These are phyloP conservation scores for Spongospora subterranea DNA, from an alignment of 208 protist species.

Conservation along the genomic window DNA sequence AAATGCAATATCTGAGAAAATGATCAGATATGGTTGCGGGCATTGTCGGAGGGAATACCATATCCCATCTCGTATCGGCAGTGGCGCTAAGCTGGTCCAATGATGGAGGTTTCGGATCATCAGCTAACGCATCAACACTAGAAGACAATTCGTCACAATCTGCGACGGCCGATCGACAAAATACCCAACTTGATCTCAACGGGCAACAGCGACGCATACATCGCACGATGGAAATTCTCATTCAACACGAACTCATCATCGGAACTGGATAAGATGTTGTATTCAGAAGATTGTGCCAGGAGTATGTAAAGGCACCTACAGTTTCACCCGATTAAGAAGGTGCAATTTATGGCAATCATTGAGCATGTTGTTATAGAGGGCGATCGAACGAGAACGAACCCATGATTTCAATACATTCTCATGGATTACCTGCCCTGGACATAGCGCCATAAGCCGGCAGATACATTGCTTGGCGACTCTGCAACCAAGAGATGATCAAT, in stretches of 20 bases:
- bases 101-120: background rate
- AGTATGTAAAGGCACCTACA: no score
- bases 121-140: background rate
- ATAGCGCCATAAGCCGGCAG: background rate
- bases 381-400: background rate
- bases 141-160: background rate
- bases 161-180: background rate
- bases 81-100: background rate
- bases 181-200: background rate
- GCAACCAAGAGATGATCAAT: background rate
- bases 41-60: background rate
- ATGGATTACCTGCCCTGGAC: slow-evolving; percentile 9
- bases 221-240: background rate
- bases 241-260: slow-evolving; percentile 23
- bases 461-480: slow-evolving; percentile 37
- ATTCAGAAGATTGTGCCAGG: no score
- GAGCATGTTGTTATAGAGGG: background rate
- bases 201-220: slow-evolving; percentile 34
- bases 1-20: background rate
- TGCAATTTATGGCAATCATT: background rate
- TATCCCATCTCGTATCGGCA: slow-evolving; percentile 8
- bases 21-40: background rate
- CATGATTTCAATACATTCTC: background rate
- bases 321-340: background rate
- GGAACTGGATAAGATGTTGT: no score